These are phyloP conservation scores for Gelatoporia subvermispora DNA, from an alignment of 768 basidiomycete species.

Conservation along the genomic window DNA sequence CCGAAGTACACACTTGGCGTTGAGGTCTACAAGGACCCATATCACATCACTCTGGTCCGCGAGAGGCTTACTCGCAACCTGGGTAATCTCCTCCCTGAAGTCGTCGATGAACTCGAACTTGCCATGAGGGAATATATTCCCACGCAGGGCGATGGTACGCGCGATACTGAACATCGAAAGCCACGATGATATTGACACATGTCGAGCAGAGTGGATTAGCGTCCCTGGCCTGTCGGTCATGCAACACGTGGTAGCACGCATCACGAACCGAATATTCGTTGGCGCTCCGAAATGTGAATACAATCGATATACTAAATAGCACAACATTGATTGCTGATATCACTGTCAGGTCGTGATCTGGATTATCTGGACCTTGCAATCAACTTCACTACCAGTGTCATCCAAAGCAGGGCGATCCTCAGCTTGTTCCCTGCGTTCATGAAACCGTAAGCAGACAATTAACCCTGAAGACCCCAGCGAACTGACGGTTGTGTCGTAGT, in stretches of 20 bases:
- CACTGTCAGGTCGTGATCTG: conserved; percentile 32
- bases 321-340: not conserved
- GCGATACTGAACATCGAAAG: not conserved
- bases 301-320: not conserved
- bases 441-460: conserved; percentile 27
- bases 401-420: conserved; percentile 15
- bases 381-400: conserved; percentile 25
- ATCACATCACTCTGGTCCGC: conserved; percentile 19
- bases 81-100: conserved; percentile 14
- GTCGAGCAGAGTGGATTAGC: conserved; percentile 33
- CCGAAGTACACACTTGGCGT: conserved; percentile 31
- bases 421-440: conserved; percentile 28
- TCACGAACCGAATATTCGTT: conserved; percentile 43
- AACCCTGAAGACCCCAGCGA: too few relatives aligned
- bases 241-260: conserved; percentile 34
- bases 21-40: conserved; percentile 9
- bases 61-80: conserved; percentile 25
- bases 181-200: too few relatives aligned
- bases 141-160: conserved; percentile 11
- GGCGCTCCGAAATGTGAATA: conserved; percentile 43
- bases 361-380: conserved; percentile 32
- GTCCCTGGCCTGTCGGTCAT: conserved; percentile 23
- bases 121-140: conserved; percentile 28
- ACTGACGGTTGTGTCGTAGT: too few relatives aligned
- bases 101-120: conserved; percentile 20